These are phyloP conservation scores for Aspergillus ibericus DNA, from an alignment of 2,329 filamentous ascomycete genomes.

Conservation along the genomic window DNA sequence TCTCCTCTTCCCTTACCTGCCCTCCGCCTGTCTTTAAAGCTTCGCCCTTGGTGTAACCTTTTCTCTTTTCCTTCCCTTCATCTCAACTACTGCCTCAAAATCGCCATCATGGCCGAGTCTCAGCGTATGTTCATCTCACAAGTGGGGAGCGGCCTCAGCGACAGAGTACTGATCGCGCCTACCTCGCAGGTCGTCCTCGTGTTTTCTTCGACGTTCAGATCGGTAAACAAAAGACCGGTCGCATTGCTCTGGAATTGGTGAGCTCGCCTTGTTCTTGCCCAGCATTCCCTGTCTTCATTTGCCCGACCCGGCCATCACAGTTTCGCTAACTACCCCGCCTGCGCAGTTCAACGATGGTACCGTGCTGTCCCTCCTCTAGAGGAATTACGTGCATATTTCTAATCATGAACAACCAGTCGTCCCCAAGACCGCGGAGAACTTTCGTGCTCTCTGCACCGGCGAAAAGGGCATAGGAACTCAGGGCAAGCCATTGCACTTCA, in stretches of 20 bases:
- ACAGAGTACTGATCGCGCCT: conserved; percentile 12
- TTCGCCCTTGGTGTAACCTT: not conserved
- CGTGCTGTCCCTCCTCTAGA: conserved; percentile 1
- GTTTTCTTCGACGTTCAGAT: conserved; percentile 95
- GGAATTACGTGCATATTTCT: conserved; percentile 31
- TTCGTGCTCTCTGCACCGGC: conserved; percentile 88
- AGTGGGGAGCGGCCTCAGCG: conserved; percentile 21
- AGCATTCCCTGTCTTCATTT: not conserved
- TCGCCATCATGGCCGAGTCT: conserved; percentile 36
- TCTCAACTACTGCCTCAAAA: conserved; percentile 2
- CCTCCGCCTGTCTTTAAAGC: not conserved
- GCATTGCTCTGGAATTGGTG: conserved; percentile 83
- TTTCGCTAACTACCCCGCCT: conserved; percentile 16
- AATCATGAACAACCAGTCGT: conserved; percentile 63
- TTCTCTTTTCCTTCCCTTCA: conserved; percentile 10
- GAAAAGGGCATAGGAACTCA: conserved; percentile 83
- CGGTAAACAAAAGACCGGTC: conserved; percentile 69
- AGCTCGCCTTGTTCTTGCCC: conserved; percentile 29
- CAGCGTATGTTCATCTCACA: conserved; percentile 30
- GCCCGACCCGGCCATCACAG: not conserved
- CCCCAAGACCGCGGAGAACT: conserved; percentile 95
- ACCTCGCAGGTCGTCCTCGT: conserved; percentile 61
- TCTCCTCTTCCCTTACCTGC: conserved; percentile 11
- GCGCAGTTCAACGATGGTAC: conserved; percentile 51
- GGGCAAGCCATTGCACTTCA: conserved; percentile 88